These are phyloP conservation scores for Hemileia vastatrix DNA, from an alignment of 1,284 basidiomycete genomes.

Conservation along the genomic window DNA sequence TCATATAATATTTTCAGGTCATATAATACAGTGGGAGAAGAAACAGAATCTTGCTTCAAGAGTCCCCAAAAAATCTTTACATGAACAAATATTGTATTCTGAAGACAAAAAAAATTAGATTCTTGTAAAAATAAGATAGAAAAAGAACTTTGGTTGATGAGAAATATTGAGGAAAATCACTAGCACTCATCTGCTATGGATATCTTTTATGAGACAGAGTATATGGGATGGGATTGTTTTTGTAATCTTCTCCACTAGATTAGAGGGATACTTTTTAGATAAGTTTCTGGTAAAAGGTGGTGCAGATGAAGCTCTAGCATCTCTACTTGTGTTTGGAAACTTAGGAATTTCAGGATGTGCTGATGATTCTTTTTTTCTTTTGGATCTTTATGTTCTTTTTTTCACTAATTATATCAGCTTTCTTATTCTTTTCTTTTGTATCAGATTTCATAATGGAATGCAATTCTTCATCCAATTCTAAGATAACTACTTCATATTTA, in stretches of 20 bases:
- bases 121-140: neutral
- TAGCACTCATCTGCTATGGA: slow-evolving; percentile 1
- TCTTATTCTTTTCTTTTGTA: too few species aligned
- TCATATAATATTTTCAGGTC: neutral
- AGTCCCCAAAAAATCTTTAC: slow-evolving; percentile 9
- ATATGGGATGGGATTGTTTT: neutral
- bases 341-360: too few species aligned
- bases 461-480: too few species aligned
- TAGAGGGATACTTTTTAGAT: too few species aligned
- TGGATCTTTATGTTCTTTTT: too few species aligned
- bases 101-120: neutral
- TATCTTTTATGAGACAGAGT: neutral
- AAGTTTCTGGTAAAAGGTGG: neutral
- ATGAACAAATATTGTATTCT: slow-evolving; percentile 6
- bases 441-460: too few species aligned
- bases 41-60: neutral
- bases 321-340: too few species aligned
- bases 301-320: neutral
- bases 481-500: too few species aligned
- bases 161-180: neutral
- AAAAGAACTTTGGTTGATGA: neutral
- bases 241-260: neutral
- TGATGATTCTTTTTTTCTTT: too few species aligned
- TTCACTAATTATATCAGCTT: too few species aligned
- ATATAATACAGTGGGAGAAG: neutral